Evolutionary conservation across 768 basidiomycete species (phyloP).

Genomic region (Hysterangium stoloniferum): DNA sequence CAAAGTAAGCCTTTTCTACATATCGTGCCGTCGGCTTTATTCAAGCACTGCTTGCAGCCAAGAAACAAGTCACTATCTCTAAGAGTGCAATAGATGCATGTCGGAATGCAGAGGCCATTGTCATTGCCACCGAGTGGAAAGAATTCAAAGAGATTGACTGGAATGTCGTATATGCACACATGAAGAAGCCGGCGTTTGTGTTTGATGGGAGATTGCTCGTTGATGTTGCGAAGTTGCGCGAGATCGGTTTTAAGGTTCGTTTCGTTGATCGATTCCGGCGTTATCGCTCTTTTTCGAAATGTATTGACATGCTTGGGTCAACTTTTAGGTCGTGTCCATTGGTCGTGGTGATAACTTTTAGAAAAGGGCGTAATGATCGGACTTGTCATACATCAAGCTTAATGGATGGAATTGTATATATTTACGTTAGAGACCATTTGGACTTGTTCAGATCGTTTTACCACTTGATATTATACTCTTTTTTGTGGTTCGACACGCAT

Average conservation of each 20-base stretch:
- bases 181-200: constrained; percentile 98
- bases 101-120: constrained; percentile 82
- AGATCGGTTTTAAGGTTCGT: constrained; percentile 85
- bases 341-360: constrained; percentile 6
- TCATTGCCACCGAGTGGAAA: constrained; percentile 96
- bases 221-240: constrained; percentile 66
- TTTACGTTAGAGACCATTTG: too few species aligned
- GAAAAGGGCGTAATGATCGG: neutral
- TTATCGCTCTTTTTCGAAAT: neutral
- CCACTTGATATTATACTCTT: too few species aligned
- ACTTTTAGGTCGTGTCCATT: constrained; percentile 8
- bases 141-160: constrained; percentile 94
- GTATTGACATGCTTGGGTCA: neutral
- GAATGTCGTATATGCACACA: constrained; percentile 72
- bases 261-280: neutral
- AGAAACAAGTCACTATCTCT: constrained; percentile 80
- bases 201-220: constrained; percentile 91
- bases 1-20: constrained; percentile 41
- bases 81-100: constrained; percentile 80
- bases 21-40: neutral
- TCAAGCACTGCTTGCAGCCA: constrained; percentile 42
- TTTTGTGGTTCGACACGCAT: too few species aligned
- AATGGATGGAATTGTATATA: too few species aligned
- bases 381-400: too few species aligned
- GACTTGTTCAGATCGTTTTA: too few species aligned